Conservation (phyloP, 257 asterid species). For the Solanum medicagineum region DNA sequence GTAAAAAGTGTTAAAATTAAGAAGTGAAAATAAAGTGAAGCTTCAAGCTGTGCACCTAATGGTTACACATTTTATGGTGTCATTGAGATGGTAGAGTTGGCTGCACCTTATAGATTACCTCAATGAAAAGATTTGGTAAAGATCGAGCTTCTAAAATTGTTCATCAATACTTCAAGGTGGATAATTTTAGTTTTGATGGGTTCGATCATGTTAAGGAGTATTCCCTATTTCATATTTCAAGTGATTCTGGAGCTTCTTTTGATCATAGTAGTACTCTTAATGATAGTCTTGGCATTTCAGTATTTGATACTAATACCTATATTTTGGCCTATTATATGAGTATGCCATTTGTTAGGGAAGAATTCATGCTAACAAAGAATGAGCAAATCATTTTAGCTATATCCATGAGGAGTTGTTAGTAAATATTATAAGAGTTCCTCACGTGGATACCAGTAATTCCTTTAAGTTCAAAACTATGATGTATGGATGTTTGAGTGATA, state of each 20-base stretch:
- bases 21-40: too few relatives aligned
- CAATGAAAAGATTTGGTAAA: not conserved
- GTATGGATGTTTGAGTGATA: too few relatives aligned
- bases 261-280: not conserved
- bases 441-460: not conserved
- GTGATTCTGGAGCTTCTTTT: not conserved
- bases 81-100: too few relatives aligned
- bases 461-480: too few relatives aligned
- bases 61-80: too few relatives aligned
- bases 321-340: not conserved
- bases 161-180: not conserved
- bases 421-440: not conserved
- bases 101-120: too few relatives aligned
- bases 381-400: not conserved
- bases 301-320: not conserved
- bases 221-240: not conserved
- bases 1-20: too few relatives aligned
- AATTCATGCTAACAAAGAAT: not conserved
- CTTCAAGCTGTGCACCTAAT: too few relatives aligned
- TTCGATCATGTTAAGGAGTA: not conserved
- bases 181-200: not conserved
- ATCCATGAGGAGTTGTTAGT: not conserved
- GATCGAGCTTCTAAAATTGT: not conserved
- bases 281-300: not conserved
- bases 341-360: not conserved